phyloP scores from a whole-genome alignment of 2,329 filamentous ascomycete species.

The Tolypocladium paradoxum region DNA sequence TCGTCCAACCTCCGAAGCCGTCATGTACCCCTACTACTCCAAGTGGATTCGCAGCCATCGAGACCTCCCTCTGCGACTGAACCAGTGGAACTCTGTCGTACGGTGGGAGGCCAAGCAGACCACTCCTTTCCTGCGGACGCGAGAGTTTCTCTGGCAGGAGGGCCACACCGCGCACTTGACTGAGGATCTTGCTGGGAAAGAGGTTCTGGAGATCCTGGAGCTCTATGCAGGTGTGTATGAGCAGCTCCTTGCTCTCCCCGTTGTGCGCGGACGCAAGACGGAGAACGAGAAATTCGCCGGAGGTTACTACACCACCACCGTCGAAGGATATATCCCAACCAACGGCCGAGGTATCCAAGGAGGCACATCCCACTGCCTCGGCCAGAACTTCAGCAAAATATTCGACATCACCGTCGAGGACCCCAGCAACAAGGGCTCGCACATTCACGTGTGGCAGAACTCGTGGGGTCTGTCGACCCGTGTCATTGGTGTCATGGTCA shows the following conservation, averaged over 20 bases:
- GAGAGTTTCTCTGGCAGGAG: slow-evolving; percentile 98
- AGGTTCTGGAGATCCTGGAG: slow-evolving; percentile 89
- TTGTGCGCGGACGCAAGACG: slow-evolving; percentile 89
- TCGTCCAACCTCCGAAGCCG: slow-evolving; percentile 59
- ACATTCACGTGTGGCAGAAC: slow-evolving; percentile 93
- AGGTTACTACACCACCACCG: slow-evolving; percentile 91
- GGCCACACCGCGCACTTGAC: slow-evolving; percentile 85
- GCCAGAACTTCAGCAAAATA: slow-evolving; percentile 99
- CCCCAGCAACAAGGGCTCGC: slow-evolving; percentile 66
- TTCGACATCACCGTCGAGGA: slow-evolving; percentile 97
- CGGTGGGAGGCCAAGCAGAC: slow-evolving; percentile 96
- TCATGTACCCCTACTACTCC: slow-evolving; percentile 93
- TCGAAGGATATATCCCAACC: slow-evolving; percentile 91
- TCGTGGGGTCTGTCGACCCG: slow-evolving; percentile 97
- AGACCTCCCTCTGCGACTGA: slow-evolving; percentile 85
- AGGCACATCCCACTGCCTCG: slow-evolving; percentile 85
- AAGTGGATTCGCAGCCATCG: slow-evolving; percentile 97
- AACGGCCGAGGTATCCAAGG: slow-evolving; percentile 96
- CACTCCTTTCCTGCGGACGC: slow-evolving; percentile 75
- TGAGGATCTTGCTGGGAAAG: slow-evolving; percentile 66
- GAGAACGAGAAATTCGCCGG: slow-evolving; percentile 98
- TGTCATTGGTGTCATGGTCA: slow-evolving; percentile 96
- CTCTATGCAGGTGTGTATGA: slow-evolving; percentile 89
- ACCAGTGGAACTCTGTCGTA: slow-evolving; percentile 93
- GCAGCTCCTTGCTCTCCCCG: slow-evolving; percentile 84